These are phyloP conservation scores for Lentinula detonsa DNA, from an alignment of 768 basidiomycete species.

Conservation along the genomic window DNA sequence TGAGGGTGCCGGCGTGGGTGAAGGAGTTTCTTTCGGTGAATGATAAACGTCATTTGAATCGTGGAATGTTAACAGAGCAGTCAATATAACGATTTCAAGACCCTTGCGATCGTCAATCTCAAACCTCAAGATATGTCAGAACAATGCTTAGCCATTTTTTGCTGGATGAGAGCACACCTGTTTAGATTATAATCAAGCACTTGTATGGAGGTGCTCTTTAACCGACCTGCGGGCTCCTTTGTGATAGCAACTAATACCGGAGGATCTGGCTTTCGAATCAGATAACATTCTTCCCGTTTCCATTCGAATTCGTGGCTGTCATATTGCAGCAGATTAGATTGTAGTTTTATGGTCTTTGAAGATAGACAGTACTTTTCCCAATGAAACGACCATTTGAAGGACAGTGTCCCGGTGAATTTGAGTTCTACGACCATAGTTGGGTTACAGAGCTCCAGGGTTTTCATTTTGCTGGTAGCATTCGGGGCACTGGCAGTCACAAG, in stretches of 20 bases:
- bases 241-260: conserved; percentile 81
- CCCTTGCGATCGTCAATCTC: conserved; percentile 84
- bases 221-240: conserved; percentile 62
- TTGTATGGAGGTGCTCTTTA: conserved; percentile 63
- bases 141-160: not conserved
- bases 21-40: conserved; percentile 15
- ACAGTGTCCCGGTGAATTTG: conserved; percentile 65
- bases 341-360: not conserved
- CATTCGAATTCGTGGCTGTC: conserved; percentile 79
- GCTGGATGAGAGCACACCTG: conserved; percentile 34
- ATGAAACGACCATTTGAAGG: conserved; percentile 73
- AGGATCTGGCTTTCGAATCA: conserved; percentile 82
- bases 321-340: not conserved
- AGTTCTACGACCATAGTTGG: conserved; percentile 66
- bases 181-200: conserved; percentile 84
- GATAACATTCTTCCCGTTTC: conserved; percentile 79
- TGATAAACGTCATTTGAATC: conserved; percentile 60
- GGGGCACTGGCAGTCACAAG: conserved; percentile 64
- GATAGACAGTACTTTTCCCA: conserved; percentile 58
- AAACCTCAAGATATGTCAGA: conserved; percentile 40
- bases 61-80: conserved; percentile 71
- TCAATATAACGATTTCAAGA: conserved; percentile 75
- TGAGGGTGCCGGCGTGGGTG: not conserved
- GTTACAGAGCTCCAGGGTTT: conserved; percentile 72
- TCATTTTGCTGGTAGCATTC: conserved; percentile 59